Percentiles rank a stretch among this genome's conserved stretches.
phyloP scores from a whole-genome alignment of 306 rosid genomes.

The Prunus mongolica region DNA sequence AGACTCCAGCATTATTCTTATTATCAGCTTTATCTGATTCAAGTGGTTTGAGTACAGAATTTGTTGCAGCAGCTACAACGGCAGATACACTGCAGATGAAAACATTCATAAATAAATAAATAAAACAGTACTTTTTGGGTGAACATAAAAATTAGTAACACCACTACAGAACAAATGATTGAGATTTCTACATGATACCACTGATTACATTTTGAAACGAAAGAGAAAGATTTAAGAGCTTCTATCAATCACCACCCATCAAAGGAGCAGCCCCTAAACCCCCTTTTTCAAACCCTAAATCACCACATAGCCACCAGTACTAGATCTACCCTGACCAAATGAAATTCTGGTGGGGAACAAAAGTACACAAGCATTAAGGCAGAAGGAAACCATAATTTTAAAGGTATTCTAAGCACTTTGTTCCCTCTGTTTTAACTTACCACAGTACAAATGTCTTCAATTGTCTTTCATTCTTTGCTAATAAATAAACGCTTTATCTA shows the following conservation, averaged over 20 bases:
- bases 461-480: too few relatives aligned
- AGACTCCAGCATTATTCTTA: constrained; percentile 30
- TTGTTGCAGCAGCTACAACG: constrained; percentile 24
- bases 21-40: constrained; percentile 36
- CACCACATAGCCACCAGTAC: too few relatives aligned
- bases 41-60: constrained; percentile 23
- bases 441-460: too few relatives aligned
- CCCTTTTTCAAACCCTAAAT: background rate
- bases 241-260: background rate
- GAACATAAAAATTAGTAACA: background rate
- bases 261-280: too few relatives aligned
- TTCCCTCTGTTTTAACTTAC: too few relatives aligned
- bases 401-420: background rate
- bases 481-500: too few relatives aligned
- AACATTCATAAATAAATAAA: background rate
- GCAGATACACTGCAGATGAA: constrained; percentile 49
- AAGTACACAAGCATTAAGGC: background rate
- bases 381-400: too few relatives aligned
- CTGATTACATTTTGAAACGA: background rate
- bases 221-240: background rate
- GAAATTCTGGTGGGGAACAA: background rate
- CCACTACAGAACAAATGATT: background rate
- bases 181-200: background rate
- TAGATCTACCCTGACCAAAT: background rate
- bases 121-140: background rate